Evolutionary conservation across 345 rosid species (phyloP), one percentile per base, ranked within the genome.

Genomic region (Conringia planisiliqua): DNA sequence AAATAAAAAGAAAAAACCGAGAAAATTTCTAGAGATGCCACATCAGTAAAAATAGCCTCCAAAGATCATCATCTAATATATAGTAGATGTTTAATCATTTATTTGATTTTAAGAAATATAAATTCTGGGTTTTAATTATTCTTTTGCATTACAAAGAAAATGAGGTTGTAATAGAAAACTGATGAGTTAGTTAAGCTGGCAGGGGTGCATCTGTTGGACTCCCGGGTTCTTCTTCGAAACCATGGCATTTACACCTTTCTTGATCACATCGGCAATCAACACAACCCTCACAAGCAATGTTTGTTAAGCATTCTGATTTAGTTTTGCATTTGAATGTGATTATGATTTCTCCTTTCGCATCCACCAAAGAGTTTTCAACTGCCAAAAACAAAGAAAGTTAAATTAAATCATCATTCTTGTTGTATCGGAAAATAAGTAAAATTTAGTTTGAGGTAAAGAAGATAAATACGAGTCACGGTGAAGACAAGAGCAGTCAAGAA

Each of bases 181-280:
- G 10, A 14, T 4, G 30, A 60, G 32, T 60, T 22, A 8, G 10
- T 40, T 39, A 39, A 54, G 26, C 7, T 22, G n/a, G 55, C 10
- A 50, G 22, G 20, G 29, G 14, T 20, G 27, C 55, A 48, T 9
- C 27, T 48, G 3, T 50, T 22, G 55, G 13, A 20, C 4, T 20
- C 55, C 14, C 7, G 29, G 4, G 20, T 50, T 50, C 14, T 50
- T 50, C 29, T 47, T 46, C 6, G 52, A 46, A 71, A 71, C 75
- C 75, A 60, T 44, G 47, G 24, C 75, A 71, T 71, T 3, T 71
- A 47, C 75, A 71, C 4, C 0, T 5, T 44, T 38, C 58, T n/a
- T 71, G 20, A 59, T 59, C 67, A 13, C 75, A 71, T 47, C 67
- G 66, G 9, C 67, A 71, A 60, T 71, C 75, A 14, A 10, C 26